phyloP scores from a whole-genome alignment of 1,139 yeast genomes.

The Protomyces macrosporus region DNA sequence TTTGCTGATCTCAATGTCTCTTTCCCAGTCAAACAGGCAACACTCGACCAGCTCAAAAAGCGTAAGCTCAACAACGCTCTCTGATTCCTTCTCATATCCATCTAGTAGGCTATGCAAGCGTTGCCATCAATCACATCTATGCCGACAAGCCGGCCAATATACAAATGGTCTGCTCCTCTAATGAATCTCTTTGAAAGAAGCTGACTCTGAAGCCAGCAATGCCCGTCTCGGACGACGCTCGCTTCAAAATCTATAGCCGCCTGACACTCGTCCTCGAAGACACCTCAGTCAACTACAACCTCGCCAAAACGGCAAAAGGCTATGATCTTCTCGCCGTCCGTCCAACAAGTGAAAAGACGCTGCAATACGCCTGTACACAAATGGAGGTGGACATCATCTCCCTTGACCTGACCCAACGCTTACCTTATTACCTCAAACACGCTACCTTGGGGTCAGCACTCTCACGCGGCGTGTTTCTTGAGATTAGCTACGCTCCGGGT shows the following conservation, averaged over 20 bases:
- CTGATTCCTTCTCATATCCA: not conserved
- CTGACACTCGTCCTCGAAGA: constrained; percentile 14
- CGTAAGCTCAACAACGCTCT: not conserved
- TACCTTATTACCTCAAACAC: constrained; percentile 76
- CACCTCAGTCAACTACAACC: constrained; percentile 11
- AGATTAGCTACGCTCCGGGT: constrained; percentile 62
- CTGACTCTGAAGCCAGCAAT: not conserved
- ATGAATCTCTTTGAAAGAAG: not conserved
- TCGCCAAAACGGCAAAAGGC: constrained; percentile 29
- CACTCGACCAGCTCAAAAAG: not conserved
- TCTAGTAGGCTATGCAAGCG: constrained; percentile 9
- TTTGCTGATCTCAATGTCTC: constrained; percentile 15
- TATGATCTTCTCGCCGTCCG: constrained; percentile 80
- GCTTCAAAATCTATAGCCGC: constrained; percentile 4
- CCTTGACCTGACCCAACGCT: constrained; percentile 57
- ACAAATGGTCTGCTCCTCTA: not conserved
- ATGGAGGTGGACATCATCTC: constrained; percentile 77
- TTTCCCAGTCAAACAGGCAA: not conserved
- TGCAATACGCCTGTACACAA: constrained; percentile 65
- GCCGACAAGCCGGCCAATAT: constrained; percentile 9
- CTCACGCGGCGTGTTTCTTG: constrained; percentile 76
- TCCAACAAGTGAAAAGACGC: constrained; percentile 73
- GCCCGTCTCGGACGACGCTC: not conserved
- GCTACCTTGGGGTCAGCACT: constrained; percentile 79
- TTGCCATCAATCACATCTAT: constrained; percentile 12